Conservation (phyloP, 2,329 filamentous ascomycete species). For the Cercospora sp. region DNA sequence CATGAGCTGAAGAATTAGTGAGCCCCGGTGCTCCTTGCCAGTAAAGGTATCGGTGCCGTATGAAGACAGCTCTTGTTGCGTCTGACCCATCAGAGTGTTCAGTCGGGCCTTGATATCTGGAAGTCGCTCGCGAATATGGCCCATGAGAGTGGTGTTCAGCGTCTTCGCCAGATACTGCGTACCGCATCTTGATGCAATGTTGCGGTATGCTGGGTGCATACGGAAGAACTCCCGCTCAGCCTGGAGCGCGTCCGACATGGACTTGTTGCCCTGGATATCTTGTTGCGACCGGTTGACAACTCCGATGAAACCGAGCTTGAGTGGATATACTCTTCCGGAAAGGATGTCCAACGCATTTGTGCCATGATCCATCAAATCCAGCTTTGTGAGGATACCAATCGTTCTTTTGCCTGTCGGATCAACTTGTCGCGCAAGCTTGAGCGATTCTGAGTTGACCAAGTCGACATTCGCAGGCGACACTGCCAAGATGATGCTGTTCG, state of each 20-base stretch:
- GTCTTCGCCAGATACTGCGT: conserved; percentile 94
- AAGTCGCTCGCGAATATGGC: conserved; percentile 89
- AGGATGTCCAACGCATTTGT: conserved; percentile 97
- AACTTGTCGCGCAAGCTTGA: conserved; percentile 95
- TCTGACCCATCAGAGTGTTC: conserved; percentile 99
- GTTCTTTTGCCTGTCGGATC: conserved; percentile 92
- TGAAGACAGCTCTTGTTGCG: conserved; percentile 94
- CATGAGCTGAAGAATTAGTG: conserved; percentile 94
- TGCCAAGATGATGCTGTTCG: conserved; percentile 95
- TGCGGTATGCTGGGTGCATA: conserved; percentile 94
- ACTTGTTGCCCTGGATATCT: conserved; percentile 93
- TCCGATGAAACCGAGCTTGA: conserved; percentile 97
- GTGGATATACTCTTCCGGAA: conserved; percentile 91
- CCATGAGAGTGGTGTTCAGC: conserved; percentile 91
- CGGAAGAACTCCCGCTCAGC: conserved; percentile 94
- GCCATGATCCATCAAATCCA: conserved; percentile 98
- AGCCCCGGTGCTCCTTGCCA: conserved; percentile 93
- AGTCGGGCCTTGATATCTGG: conserved; percentile 97
- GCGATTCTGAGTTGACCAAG: conserved; percentile 94
- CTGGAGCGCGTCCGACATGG: conserved; percentile 86
- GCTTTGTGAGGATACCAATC: conserved; percentile 94
- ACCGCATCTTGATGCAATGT: conserved; percentile 90
- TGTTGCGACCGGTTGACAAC: conserved; percentile 98
- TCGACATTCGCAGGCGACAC: conserved; percentile 98
- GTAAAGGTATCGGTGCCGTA: conserved; percentile 98